phyloP scores from a whole-genome alignment of 2,329 filamentous ascomycete species.

The Talaromyces sp. region DNA sequence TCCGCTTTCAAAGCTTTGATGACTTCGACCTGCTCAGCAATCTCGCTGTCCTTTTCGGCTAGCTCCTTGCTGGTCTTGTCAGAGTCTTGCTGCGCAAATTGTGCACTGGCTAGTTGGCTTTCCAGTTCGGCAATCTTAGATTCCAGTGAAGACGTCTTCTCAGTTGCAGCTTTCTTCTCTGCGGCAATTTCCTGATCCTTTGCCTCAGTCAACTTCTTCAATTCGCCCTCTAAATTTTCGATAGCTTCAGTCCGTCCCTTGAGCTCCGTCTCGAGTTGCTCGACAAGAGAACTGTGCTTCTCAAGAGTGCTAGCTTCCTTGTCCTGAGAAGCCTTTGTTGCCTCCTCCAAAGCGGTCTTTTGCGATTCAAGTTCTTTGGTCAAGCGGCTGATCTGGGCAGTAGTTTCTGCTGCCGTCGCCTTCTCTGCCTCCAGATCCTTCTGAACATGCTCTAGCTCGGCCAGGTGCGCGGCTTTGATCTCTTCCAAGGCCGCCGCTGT shows the following conservation, averaged over 20 bases:
- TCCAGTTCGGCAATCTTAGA: slow-evolving; percentile 32
- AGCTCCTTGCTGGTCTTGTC: slow-evolving; percentile 23
- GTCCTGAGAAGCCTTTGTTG: slow-evolving; percentile 19
- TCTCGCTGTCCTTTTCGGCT: slow-evolving; percentile 31
- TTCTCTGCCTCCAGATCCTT: slow-evolving; percentile 30
- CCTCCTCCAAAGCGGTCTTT: slow-evolving; percentile 22
- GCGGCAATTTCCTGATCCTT: slow-evolving; percentile 33
- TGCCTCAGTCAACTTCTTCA: slow-evolving; percentile 26
- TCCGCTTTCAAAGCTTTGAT: slow-evolving; percentile 14
- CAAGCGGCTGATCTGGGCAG: slow-evolving; percentile 23
- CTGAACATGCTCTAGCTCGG: slow-evolving; percentile 29
- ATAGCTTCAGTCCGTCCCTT: slow-evolving; percentile 32
- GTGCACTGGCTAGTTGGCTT: slow-evolving; percentile 26
- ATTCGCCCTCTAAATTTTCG: slow-evolving; percentile 34
- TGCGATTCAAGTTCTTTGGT: slow-evolving; percentile 28
- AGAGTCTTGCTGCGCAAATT: slow-evolving; percentile 21
- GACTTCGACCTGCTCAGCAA: slow-evolving; percentile 21
- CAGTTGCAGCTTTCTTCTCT: slow-evolving; percentile 27
- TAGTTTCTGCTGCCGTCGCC: slow-evolving; percentile 21
- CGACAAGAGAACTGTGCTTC: slow-evolving; percentile 7
- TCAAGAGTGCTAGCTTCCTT: slow-evolving; percentile 28
- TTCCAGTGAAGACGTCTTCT: slow-evolving; percentile 24
- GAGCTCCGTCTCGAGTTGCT: slow-evolving; percentile 25
- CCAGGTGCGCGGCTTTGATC: slow-evolving; percentile 30
- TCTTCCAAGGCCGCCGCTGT: slow-evolving; percentile 30